Evolutionary conservation across 768 basidiomycete genomes (phyloP).

Genomic region (Lactarius tabidus): DNA sequence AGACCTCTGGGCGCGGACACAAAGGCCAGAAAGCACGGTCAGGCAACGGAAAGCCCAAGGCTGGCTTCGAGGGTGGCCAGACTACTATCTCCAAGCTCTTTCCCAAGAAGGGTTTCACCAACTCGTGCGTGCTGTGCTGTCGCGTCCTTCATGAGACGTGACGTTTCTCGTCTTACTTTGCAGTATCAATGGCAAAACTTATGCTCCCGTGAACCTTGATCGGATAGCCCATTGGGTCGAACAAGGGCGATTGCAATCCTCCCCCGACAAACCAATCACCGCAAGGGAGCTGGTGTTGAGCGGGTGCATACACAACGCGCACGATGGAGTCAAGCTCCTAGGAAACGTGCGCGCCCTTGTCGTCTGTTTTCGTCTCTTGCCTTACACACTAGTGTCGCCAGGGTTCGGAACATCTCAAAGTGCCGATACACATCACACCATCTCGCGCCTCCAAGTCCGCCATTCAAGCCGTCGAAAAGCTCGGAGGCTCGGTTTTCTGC

Average conservation of each 20-base stretch:
- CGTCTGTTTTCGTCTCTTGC: constrained; percentile 2
- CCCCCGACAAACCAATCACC: constrained; percentile 80
- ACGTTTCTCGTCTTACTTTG: constrained; percentile 1
- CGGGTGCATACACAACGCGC: constrained; percentile 82
- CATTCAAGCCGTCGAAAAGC: constrained; percentile 75
- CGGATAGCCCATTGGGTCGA: constrained; percentile 90
- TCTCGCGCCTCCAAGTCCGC: constrained; percentile 86
- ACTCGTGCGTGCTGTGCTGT: constrained; percentile 57
- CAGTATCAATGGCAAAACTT: constrained; percentile 65
- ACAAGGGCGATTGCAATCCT: constrained; percentile 72
- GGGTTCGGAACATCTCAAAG: constrained; percentile 64
- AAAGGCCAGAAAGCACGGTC: constrained; percentile 95
- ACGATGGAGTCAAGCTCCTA: constrained; percentile 89
- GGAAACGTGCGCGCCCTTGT: constrained; percentile 56
- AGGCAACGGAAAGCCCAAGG: constrained; percentile 75
- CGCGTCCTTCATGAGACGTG: background rate
- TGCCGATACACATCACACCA: constrained; percentile 73
- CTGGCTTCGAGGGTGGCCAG: constrained; percentile 95
- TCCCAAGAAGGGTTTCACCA: constrained; percentile 93
- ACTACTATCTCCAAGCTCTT: constrained; percentile 87
- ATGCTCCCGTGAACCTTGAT: constrained; percentile 82
- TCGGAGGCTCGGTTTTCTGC: constrained; percentile 81
- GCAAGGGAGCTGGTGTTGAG: constrained; percentile 80
- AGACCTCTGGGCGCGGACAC: constrained; percentile 89
- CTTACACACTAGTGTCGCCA: constrained; percentile 29